Evolutionary conservation across 1,284 basidiomycete species (phyloP).

Genomic region (Chiua sp.): DNA sequence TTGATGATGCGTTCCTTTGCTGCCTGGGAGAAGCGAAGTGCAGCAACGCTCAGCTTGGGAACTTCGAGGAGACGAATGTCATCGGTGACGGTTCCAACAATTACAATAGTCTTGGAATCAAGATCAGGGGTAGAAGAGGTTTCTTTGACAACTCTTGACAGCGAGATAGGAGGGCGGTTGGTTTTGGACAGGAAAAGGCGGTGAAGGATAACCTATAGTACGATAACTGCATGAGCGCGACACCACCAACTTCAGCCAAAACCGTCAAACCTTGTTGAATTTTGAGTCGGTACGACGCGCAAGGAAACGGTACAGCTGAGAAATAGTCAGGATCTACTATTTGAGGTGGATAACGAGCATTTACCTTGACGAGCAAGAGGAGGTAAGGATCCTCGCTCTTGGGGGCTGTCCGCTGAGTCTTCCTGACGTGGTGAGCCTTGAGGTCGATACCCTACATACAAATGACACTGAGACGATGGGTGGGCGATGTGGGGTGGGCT

Average conservation of each 20-base stretch:
- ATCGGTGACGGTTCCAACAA: constrained; percentile 95
- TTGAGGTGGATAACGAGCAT: constrained; percentile 19
- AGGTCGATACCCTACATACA: constrained; percentile 93
- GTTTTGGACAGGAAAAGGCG: constrained; percentile 97
- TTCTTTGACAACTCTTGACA: constrained; percentile 89
- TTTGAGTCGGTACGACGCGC: constrained; percentile 95
- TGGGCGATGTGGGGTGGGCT: constrained; percentile 48
- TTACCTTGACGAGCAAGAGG: constrained; percentile 96
- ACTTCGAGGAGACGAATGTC: constrained; percentile 89
- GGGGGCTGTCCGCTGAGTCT: constrained; percentile 93
- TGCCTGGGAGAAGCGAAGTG: constrained; percentile 92
- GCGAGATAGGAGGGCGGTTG: constrained; percentile 97
- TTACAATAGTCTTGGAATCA: constrained; percentile 86
- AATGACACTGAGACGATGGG: constrained; percentile 20
- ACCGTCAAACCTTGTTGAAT: constrained; percentile 88
- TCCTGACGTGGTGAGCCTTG: constrained; percentile 98
- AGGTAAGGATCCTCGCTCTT: constrained; percentile 99
- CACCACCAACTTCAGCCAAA: not conserved
- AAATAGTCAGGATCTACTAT: constrained; percentile 12
- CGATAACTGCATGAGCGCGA: constrained; percentile 19
- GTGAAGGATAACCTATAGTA: constrained; percentile 83
- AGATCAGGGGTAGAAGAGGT: constrained; percentile 74
- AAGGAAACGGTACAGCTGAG: constrained; percentile 97
- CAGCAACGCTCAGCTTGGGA: constrained; percentile 94
- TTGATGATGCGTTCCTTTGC: constrained; percentile 96